phyloP scores from a whole-genome alignment of 1,284 basidiomycete species.

The Pholiota adiposa region DNA sequence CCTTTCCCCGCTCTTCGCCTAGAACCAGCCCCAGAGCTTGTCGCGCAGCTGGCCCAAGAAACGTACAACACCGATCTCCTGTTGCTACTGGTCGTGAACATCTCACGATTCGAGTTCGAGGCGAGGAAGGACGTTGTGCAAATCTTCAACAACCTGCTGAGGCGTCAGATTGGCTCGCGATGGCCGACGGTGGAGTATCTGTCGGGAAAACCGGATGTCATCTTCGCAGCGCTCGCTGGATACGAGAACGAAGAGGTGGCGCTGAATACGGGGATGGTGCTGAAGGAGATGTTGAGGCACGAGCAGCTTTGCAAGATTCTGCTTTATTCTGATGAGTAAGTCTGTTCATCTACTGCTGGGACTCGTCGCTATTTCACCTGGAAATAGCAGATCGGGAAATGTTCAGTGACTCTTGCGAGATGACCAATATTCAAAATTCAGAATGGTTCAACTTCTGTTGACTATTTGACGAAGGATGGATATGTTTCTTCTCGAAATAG shows the following conservation, averaged over 20 bases:
- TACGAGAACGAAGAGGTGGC: slow-evolving; percentile 96
- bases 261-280: slow-evolving; percentile 97
- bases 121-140: slow-evolving; percentile 95
- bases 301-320: slow-evolving; percentile 91
- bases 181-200: slow-evolving; percentile 97
- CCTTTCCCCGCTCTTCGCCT: slow-evolving; percentile 4
- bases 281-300: slow-evolving; percentile 96
- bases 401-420: too few species aligned
- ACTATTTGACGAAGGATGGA: too few species aligned
- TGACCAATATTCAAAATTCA: too few species aligned
- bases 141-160: slow-evolving; percentile 95
- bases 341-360: slow-evolving; percentile 26
- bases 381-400: too few species aligned
- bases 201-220: slow-evolving; percentile 81
- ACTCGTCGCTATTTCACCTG: too few species aligned
- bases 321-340: slow-evolving; percentile 91
- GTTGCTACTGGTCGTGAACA: slow-evolving; percentile 79
- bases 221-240: slow-evolving; percentile 88
- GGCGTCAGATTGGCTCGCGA: slow-evolving; percentile 91
- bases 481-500: too few species aligned
- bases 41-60: slow-evolving; percentile 95
- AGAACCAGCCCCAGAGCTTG: slow-evolving; percentile 85
- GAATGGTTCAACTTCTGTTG: too few species aligned
- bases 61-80: slow-evolving; percentile 93
- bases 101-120: slow-evolving; percentile 94